Evolutionary conservation across 306 rosid genomes (phyloP).

Genomic region (Vigna trinervia): DNA sequence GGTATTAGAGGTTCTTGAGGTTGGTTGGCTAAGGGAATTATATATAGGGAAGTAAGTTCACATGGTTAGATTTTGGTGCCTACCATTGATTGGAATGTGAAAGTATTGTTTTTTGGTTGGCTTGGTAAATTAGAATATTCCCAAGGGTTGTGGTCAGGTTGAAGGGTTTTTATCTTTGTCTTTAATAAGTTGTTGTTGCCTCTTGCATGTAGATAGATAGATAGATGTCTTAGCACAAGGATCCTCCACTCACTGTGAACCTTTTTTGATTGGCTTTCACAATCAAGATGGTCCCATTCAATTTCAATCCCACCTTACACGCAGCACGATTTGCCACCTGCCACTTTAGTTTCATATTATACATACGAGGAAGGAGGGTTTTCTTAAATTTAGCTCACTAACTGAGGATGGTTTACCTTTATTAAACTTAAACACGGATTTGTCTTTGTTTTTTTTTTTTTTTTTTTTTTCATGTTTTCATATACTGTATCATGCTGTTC

Average conservation of each 20-base stretch:
- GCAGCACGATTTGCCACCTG: constrained; percentile 48
- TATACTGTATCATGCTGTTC: constrained; percentile 11
- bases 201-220: constrained; percentile 37
- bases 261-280: constrained; percentile 53
- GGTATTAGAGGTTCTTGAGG: constrained; percentile 24
- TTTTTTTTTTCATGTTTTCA: neutral
- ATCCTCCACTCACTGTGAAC: constrained; percentile 55
- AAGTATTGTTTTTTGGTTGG: neutral
- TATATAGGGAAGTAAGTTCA: constrained; percentile 47
- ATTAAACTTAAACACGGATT: neutral
- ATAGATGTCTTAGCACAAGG: constrained; percentile 48
- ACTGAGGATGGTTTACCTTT: neutral
- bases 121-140: constrained; percentile 51
- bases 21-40: constrained; percentile 33
- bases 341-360: constrained; percentile 12
- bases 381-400: neutral
- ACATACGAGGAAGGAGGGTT: constrained; percentile 22
- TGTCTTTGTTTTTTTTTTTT: neutral
- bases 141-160: neutral
- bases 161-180: constrained; percentile 4
- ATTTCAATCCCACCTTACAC: constrained; percentile 49
- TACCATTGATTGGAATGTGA: neutral
- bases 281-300: constrained; percentile 54
- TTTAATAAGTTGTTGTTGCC: constrained; percentile 9
- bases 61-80: constrained; percentile 26